phyloP scores from a whole-genome alignment of 768 basidiomycete genomes.

The Pisolithus tinctorius region DNA sequence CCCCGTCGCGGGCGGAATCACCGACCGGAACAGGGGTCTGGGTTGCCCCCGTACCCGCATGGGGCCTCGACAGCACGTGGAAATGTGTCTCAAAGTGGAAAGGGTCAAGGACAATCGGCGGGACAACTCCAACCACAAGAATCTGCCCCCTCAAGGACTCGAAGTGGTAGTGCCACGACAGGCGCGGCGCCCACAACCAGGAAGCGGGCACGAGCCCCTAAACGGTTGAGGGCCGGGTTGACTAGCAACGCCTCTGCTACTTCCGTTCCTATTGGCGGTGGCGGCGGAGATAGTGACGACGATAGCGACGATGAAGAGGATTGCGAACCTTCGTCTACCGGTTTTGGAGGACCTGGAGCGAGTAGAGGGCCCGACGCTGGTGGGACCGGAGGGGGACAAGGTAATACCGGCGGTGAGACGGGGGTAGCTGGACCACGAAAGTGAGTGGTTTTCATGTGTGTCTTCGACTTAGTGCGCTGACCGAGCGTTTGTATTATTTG shows the following conservation, averaged over 20 bases:
- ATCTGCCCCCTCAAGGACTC: not conserved
- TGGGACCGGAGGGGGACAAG: constrained; percentile 1
- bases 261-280: not conserved
- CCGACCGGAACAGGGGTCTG: not conserved
- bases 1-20: not conserved
- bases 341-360: not conserved
- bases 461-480: not conserved
- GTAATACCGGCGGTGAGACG: not conserved
- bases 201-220: constrained; percentile 17
- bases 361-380: not conserved
- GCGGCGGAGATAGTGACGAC: constrained; percentile 16
- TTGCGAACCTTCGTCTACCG: constrained; percentile 8
- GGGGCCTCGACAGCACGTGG: not conserved
- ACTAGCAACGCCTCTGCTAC: not conserved
- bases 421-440: constrained; percentile 18
- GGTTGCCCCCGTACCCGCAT: not conserved
- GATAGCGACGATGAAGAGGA: constrained; percentile 27
- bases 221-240: constrained; percentile 12
- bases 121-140: not conserved
- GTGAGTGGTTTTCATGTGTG: constrained; percentile 11
- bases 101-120: not conserved
- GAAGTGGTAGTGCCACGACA: not conserved
- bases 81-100: not conserved
- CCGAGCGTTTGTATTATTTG: not conserved
- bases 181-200: constrained; percentile 5